phyloP scores from a whole-genome alignment of 2,329 filamentous ascomycete genomes.

The Zymoseptoria ardabiliae region DNA sequence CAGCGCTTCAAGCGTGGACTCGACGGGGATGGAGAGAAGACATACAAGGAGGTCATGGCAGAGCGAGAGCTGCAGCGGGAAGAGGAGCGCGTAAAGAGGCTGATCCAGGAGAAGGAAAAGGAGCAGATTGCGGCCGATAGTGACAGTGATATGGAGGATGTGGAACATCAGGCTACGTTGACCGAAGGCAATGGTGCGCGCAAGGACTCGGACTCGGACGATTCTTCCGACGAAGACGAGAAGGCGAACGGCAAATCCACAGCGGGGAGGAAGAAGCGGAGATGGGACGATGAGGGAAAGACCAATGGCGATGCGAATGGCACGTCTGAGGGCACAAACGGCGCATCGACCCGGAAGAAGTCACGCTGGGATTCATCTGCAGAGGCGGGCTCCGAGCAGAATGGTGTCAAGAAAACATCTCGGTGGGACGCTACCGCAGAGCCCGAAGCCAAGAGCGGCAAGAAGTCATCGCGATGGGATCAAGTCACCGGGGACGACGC shows the following conservation, averaged over 20 bases:
- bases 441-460: slow-evolving; percentile 49
- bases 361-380: slow-evolving; percentile 35
- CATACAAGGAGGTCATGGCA: slow-evolving; percentile 87
- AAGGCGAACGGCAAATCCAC: slow-evolving; percentile 19
- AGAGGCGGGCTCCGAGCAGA: background rate
- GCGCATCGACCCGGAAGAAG: slow-evolving; percentile 22
- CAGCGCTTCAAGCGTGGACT: slow-evolving; percentile 82
- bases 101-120: slow-evolving; percentile 71
- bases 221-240: background rate
- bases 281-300: slow-evolving; percentile 66
- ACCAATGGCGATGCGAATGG: slow-evolving; percentile 21
- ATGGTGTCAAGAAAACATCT: slow-evolving; percentile 54
- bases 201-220: background rate
- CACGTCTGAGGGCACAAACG: slow-evolving; percentile 13
- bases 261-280: slow-evolving; percentile 73
- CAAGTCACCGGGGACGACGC: slow-evolving; percentile 64
- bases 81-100: slow-evolving; percentile 74
- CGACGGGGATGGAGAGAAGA: slow-evolving; percentile 63
- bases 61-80: slow-evolving; percentile 85
- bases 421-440: slow-evolving; percentile 75
- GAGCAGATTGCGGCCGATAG: slow-evolving; percentile 60
- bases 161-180: slow-evolving; percentile 62
- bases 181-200: slow-evolving; percentile 47
- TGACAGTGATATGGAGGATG: slow-evolving; percentile 58
- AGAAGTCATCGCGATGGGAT: slow-evolving; percentile 84